Conservation (phyloP, 768 basidiomycete genomes). For the Amanita phalloides region DNA sequence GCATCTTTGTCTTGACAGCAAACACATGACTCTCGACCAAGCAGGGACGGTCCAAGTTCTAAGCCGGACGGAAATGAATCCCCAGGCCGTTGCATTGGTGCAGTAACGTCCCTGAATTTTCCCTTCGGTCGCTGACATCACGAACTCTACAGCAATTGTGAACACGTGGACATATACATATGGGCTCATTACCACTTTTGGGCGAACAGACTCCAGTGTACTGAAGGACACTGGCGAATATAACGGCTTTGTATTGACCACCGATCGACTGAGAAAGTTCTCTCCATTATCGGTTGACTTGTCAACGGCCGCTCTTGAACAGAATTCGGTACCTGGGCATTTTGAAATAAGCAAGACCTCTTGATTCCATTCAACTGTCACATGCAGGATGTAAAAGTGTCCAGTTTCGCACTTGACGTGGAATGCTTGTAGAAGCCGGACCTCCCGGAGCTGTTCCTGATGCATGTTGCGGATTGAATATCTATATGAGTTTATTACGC, state of each 20-base stretch:
- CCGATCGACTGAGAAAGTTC: too few species aligned
- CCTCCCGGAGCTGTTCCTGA: background rate
- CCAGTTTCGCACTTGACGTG: background rate
- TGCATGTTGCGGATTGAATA: background rate
- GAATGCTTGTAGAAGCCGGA: background rate
- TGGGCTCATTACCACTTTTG: too few species aligned
- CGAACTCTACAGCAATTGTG: background rate
- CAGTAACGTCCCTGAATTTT: background rate
- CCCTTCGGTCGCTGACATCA: background rate
- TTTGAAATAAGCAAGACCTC: too few species aligned
- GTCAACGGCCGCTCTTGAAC: too few species aligned
- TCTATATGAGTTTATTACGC: background rate
- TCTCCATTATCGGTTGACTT: too few species aligned
- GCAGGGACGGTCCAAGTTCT: background rate
- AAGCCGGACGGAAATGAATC: background rate
- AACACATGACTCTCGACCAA: background rate
- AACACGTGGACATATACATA: background rate
- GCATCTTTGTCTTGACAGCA: background rate
- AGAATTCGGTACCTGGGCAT: too few species aligned
- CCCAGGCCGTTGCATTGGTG: background rate
- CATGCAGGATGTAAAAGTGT: too few species aligned
- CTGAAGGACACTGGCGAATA: too few species aligned
- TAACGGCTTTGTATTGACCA: too few species aligned
- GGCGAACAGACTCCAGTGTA: too few species aligned
- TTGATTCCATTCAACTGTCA: too few species aligned